A percentile compares a stretch with the other conserved stretches of the same genome.
phyloP scores from a whole-genome alignment of 352 stramenopile species.

The Pythium phragmitis region DNA sequence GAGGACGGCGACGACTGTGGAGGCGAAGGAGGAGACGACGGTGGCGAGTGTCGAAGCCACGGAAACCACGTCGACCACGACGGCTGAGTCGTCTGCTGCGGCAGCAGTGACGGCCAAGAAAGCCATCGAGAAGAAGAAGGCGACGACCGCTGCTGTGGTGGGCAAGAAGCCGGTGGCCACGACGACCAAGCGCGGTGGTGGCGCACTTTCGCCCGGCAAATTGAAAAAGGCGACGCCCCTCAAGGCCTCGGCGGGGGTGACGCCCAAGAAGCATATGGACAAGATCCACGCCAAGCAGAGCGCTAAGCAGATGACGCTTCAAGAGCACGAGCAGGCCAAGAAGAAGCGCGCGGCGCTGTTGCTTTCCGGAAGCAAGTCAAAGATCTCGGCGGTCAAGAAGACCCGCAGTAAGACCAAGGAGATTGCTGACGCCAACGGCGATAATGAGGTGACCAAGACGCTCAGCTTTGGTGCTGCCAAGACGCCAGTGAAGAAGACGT shows the following conservation, averaged over 20 bases:
- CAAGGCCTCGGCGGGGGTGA: constrained; percentile 12
- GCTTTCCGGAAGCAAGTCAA: constrained; percentile 27
- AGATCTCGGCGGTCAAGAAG: constrained; percentile 33
- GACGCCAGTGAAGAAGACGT: constrained; percentile 12
- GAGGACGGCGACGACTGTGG: neutral
- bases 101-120: neutral
- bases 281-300: constrained; percentile 26
- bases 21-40: neutral
- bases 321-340: constrained; percentile 30
- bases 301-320: constrained; percentile 26
- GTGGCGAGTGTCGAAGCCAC: neutral
- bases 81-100: neutral
- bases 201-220: neutral
- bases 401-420: constrained; percentile 30
- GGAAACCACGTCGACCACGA: constrained; percentile 6
- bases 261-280: constrained; percentile 22
- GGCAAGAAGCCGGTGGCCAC: constrained; percentile 17
- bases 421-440: constrained; percentile 1
- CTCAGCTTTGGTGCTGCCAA: constrained; percentile 18
- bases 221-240: constrained; percentile 11
- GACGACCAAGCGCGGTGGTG: constrained; percentile 1
- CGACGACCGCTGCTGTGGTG: neutral
- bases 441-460: constrained; percentile 19
- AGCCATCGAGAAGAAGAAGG: neutral
- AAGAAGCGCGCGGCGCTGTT: constrained; percentile 23